Evolutionary conservation across 805 yeast species (phyloP).

Genomic region (Wickerhamiella occidentalis): DNA sequence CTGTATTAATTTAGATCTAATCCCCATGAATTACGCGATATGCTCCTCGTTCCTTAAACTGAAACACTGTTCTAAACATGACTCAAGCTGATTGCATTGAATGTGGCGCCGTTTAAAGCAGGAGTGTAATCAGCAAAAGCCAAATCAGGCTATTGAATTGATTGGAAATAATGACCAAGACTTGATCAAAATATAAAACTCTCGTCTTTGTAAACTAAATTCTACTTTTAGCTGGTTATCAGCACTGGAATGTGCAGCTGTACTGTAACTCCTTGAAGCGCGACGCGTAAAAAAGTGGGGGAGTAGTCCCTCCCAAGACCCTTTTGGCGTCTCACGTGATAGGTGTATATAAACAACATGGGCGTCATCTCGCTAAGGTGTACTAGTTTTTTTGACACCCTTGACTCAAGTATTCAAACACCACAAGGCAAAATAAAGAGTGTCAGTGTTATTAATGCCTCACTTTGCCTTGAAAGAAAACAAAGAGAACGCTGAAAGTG

Average conservation of each 20-base stretch:
- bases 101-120: too few species aligned
- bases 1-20: too few species aligned
- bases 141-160: neutral
- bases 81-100: neutral
- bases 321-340: slow-evolving; percentile 5
- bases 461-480: slow-evolving; percentile 2
- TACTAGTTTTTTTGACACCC: neutral
- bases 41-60: neutral
- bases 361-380: neutral
- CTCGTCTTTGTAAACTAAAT: too few species aligned
- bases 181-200: too few species aligned
- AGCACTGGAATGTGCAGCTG: neutral
- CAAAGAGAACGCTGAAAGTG: slow-evolving; percentile 1
- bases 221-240: neutral
- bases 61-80: neutral
- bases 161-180: too few species aligned
- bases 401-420: neutral
- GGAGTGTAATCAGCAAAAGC: neutral
- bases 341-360: neutral
- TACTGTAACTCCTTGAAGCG: neutral
- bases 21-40: too few species aligned
- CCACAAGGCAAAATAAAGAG: neutral
- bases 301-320: neutral
- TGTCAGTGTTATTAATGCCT: neutral
- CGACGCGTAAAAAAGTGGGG: neutral